Evolutionary conservation across 345 rosid genomes (phyloP), one percentile per base, ranked within the genome.

Genomic region (Corchorus olitorius): DNA sequence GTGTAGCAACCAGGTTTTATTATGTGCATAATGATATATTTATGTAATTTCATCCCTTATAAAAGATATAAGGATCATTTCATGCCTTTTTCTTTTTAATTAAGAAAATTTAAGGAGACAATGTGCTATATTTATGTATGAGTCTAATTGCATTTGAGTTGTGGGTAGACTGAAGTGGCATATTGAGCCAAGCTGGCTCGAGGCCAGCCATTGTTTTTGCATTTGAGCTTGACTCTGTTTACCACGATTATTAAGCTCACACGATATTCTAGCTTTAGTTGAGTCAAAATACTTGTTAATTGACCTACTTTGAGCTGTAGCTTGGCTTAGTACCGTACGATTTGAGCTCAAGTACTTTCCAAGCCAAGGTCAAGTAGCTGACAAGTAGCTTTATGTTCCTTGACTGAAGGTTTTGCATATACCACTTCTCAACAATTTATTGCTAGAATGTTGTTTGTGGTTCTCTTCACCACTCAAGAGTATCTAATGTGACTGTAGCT

Each of bases 261-360:
- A 63, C 22, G 16, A 63, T 16, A 3, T 35, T 35, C 16, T 11
- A 62, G 3, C 16, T 5, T 49, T 49, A 14, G 35, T 12, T 11
- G 17, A 41, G 5, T 41, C 43, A n/a, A 14, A 65, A 65, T 65
- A 43, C 52, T 41, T 65, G 70, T 65, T 19, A 43, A 19, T 39
- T 65, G 15, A 65, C 13, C 52, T 13, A 66, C 53, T 66, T 20
- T 27, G 4, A 17, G 35, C 54, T 66, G 35, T 2, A 43, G 54
- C 54, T 66, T 19, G 17, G 15, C 39, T 65, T 34, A 43, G 19
- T 43, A n/a, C 2, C 19, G 70, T 41, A n/a, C 52, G 11, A 43
- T 33, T 43, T 65, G 27, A 65, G 54, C 71, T 58, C 70, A 43
- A 45, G 4, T 66, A 63, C 43, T 43, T 9, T n/a, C 34, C 70